Conservation (phyloP, 2,329 filamentous ascomycete genomes). For the Alternaria metachromatica region DNA sequence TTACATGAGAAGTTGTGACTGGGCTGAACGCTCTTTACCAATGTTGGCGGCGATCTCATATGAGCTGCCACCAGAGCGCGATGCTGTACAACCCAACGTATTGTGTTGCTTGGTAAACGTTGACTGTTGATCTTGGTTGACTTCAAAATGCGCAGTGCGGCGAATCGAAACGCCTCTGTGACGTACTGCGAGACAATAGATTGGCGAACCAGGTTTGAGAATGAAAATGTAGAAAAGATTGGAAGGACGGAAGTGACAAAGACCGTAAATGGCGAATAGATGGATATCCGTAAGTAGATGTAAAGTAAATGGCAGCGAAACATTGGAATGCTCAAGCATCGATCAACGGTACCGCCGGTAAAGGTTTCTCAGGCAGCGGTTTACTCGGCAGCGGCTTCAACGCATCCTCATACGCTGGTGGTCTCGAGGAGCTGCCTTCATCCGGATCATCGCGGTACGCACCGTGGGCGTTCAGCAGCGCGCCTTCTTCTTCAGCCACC, state of each 20-base stretch:
- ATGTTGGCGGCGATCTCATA: neutral
- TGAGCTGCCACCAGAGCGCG: neutral
- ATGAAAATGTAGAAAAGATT: neutral
- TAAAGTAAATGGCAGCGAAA: neutral
- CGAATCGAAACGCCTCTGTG: neutral
- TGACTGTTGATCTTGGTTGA: neutral
- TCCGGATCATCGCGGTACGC: slow-evolving; percentile 37
- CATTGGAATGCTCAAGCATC: slow-evolving; percentile 24
- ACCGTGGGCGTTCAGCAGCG: slow-evolving; percentile 20
- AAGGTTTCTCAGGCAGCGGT: slow-evolving; percentile 44
- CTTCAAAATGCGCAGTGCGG: neutral
- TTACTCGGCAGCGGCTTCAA: slow-evolving; percentile 38
- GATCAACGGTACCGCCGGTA: slow-evolving; percentile 44
- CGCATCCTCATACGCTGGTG: slow-evolving; percentile 8
- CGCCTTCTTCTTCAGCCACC: slow-evolving; percentile 31
- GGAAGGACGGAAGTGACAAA: neutral
- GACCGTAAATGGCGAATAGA: neutral
- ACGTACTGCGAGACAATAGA: neutral
- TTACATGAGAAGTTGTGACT: neutral
- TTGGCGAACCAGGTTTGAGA: neutral
- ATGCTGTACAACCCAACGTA: neutral
- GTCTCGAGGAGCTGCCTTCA: slow-evolving; percentile 13
- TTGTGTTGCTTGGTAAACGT: neutral
- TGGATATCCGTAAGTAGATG: neutral
- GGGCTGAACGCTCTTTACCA: neutral